phyloP scores from a whole-genome alignment of 495 filamentous ascomycete species.

The Penicillium malachiteum region DNA sequence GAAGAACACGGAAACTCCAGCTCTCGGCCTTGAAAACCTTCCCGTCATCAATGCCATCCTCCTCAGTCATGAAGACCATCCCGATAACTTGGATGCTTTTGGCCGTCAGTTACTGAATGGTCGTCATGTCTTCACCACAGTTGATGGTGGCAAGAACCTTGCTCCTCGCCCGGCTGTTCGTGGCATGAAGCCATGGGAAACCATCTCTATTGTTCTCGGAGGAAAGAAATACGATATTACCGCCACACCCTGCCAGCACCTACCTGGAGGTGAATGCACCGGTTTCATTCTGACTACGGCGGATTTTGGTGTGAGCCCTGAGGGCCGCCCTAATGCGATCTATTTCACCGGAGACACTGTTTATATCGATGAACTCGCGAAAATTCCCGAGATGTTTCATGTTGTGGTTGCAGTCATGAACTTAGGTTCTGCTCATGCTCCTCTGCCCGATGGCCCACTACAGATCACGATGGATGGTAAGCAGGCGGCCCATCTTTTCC shows the following conservation, averaged over 20 bases:
- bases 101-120: constrained; percentile 47
- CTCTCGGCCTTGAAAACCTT: constrained; percentile 35
- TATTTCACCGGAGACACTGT: constrained; percentile 58
- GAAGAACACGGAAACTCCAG: constrained; percentile 33
- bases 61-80: constrained; percentile 56
- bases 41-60: constrained; percentile 53
- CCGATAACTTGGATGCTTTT: constrained; percentile 51
- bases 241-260: constrained; percentile 45
- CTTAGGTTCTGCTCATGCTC: constrained; percentile 27
- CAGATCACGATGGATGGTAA: constrained; percentile 54
- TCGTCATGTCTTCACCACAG: constrained; percentile 49
- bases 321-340: constrained; percentile 49
- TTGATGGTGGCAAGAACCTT: constrained; percentile 46
- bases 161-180: constrained; percentile 41
- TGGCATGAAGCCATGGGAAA: constrained; percentile 37
- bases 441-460: constrained; percentile 26
- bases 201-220: constrained; percentile 17
- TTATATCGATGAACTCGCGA: constrained; percentile 43
- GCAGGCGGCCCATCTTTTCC: constrained; percentile 39
- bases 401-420: constrained; percentile 28
- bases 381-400: constrained; percentile 23
- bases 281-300: constrained; percentile 45
- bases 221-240: constrained; percentile 30
- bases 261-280: constrained; percentile 47
- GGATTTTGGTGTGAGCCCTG: constrained; percentile 36